A percentile compares a stretch with the other conserved stretches of the same genome.
Conservation (phyloP, 257 asterid species). For the Pogostemon cablin region DNA sequence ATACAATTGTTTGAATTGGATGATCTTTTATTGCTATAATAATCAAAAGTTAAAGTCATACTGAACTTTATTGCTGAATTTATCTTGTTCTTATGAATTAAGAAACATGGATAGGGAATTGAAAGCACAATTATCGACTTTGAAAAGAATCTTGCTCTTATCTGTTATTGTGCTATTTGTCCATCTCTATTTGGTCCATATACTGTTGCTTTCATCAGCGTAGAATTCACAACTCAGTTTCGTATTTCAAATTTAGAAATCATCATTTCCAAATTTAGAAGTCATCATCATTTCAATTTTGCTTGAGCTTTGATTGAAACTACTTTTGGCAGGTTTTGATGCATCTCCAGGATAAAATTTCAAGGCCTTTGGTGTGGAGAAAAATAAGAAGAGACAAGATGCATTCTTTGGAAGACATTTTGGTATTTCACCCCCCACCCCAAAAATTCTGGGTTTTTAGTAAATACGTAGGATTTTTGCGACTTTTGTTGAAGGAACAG, state of each 20-base stretch:
- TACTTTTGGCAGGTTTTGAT: conserved; percentile 19
- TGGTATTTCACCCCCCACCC: neutral
- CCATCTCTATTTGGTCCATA: neutral
- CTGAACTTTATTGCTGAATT: neutral
- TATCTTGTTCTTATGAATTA: neutral
- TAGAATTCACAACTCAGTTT: neutral
- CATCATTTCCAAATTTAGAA: neutral
- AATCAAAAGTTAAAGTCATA: neutral
- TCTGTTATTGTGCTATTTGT: neutral
- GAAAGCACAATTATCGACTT: neutral
- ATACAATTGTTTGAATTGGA: neutral
- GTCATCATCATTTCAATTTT: neutral
- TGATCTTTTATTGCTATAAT: neutral
- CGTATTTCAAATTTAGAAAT: neutral
- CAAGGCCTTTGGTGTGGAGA: neutral
- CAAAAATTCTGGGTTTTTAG: neutral
- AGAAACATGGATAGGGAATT: neutral
- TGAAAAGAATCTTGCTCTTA: conserved; percentile 1
- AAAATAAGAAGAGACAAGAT: neutral
- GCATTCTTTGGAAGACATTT: neutral
- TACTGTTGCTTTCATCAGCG: neutral
- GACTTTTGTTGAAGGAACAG: too few relatives aligned
- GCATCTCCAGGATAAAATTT: neutral
- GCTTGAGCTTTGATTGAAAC: neutral
- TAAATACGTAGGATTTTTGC: neutral